Evolutionary conservation across 2,329 filamentous ascomycete species (phyloP), one percentile per base, ranked within the genome.

Genomic region (Lecanoromycetidae sp.): DNA sequence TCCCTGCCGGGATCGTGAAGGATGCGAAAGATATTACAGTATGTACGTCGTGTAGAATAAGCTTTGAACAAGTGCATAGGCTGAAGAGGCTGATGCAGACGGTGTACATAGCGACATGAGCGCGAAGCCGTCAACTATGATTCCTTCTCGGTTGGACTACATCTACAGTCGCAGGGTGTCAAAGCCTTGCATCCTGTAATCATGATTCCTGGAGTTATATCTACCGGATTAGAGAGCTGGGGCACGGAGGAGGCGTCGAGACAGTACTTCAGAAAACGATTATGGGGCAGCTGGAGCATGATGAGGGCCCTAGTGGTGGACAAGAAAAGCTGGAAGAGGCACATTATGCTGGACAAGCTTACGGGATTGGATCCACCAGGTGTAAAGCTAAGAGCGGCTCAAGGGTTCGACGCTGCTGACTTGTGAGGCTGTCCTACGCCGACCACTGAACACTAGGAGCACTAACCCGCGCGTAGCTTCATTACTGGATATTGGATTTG

Each of bases 231-330:
- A 20, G 91, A 98, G 66, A 94, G 87, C 39, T 98, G 91, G 91
- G 87, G 90, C 3, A 96, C 91, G 0, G 80, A 84, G 42, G 84
- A 88, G 59, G 71, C 74, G 34, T 94, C 88, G 6, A 77, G 87
- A 29, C 84, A 82, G 50, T 98, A 96, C 66, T 98, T 98, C 64
- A 76, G 91, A 53, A 94, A 93, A 67, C 75, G 91, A 45, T 68
- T 98, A 41, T 98, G 91, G 91, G 91, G 91, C 4, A 94, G 87
- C 56, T 98, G 93, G 91, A 94, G 79, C 54, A 98, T 98, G 91
- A 95, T 98, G 87, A 77, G 83, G 41, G 90, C 91, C 0, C 68
- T 98, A 54, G 86, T 98, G 1, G 67, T 94, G 58, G 91, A 96
- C 63, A 95, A 96, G 65, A 81, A 93, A 23, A 74, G 77, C 27